Evolutionary conservation across 345 rosid species (phyloP), one percentile per base, ranked within the genome.

Genomic region (Angophora floribunda): DNA sequence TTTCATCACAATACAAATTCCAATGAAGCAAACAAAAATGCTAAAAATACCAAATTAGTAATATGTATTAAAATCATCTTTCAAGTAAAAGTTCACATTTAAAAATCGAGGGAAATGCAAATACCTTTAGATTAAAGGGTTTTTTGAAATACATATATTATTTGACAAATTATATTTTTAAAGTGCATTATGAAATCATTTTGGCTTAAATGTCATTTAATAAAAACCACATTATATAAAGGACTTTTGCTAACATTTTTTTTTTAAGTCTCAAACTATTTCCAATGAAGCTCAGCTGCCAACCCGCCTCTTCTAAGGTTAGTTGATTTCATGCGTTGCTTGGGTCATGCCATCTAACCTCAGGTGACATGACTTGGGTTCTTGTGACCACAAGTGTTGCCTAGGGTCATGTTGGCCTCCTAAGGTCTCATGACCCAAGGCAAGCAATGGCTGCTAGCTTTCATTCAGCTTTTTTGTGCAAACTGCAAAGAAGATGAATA

Each of bases 11-110:
- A 1, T 13, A 59, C 12, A 55, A 55, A 21, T 55, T 28, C 12
- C 2, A 0, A 2, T 1, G 1, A 55, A 55, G 22, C 2, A 55
- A 0, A 67, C 0, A 0, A 22, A 32, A 32, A 0, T 30, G 32
- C 22, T 65, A 65, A 65, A 19, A 65, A 65, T n/a, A 30, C 7
- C 11, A 61, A 26, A 12, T 61, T 12, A 61, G 15, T 61, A 59
- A 61, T 61, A 26, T 6, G 6, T 2, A 61, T 28, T 0, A 26
- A 11, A 26, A 1, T 61, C 26, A 7, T 28, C 15, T 59, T 1
- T 59, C 12, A 3, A 26, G 67, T 26, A 61, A 28, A 12, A 61
- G 67, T 61, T 28, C 7, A 3, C 16, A 26, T 26, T 12, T 61
- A 61, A 61, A 59, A 61, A 61, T 61, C 7, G 0, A 61, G 32